Base-by-base conservation (phyloP, 2,329 filamentous ascomycete genomes). In the Xylaria sp. region DNA sequence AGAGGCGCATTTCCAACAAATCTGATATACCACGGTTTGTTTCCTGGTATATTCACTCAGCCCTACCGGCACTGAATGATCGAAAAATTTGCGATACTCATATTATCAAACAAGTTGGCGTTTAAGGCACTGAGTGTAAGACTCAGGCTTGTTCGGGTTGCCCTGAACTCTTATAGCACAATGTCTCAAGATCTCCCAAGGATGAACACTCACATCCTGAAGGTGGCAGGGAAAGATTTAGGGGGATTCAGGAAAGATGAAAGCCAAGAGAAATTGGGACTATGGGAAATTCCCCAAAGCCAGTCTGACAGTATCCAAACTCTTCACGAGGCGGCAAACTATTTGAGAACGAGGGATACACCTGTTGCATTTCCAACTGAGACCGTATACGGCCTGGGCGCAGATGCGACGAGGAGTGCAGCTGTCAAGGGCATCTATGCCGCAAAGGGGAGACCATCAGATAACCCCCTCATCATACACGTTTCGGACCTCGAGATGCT, bases 321-420 rank as follows among this genome's bases (percentile, higher is more conserved):
- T 21, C 78, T 96, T 37, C 74, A 77, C 53, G 76, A 85, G 50
- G 91, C 91, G 1, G 91, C 90, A 2, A 69, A 79, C 11, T 80
- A 86, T 60, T 77, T 96, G 34, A 82, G 78, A 47, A 78, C 78
- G 17, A 86, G 81, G 47, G 81, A 90, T 68, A 81, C 82, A 2
- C 94, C 94, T 4, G 91, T 99, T 44, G 94, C 91, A 1, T 99
- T 99, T 69, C 94, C 94, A 0, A 99, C 94, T 0, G 94, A 99
- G 75, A 99, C 94, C 0, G 94, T 99, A 0, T 99, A 99, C 70
- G 94, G 94, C 0, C 81, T 99, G 7, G 94, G 92, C n/a, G 94
- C 94, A 13, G 94, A 97, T 75, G 94, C 94, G 9, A 97, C 92
- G 21, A 84, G 91, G 64, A 91, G 87, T 66, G 79, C 77, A 20